Conservation (phyloP, 192 early-diverging fungal genomes). For the Backusella circina region DNA sequence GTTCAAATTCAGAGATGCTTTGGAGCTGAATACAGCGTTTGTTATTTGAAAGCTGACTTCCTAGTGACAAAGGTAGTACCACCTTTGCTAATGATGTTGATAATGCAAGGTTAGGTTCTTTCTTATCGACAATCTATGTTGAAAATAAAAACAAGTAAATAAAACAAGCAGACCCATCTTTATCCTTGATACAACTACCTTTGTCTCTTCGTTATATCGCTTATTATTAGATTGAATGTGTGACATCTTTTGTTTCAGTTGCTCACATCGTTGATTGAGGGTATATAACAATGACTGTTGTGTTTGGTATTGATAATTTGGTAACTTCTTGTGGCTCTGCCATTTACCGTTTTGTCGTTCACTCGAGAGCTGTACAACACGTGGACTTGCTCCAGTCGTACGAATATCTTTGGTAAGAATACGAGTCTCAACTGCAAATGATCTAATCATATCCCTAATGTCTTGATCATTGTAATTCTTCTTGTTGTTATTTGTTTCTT, state of each 20-base stretch:
- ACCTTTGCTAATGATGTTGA: slow-evolving; percentile 16
- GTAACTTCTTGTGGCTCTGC: slow-evolving; percentile 40
- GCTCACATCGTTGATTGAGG: slow-evolving; percentile 47
- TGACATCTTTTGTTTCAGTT: slow-evolving; percentile 32
- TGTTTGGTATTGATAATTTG: slow-evolving; percentile 52
- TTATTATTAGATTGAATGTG: background rate
- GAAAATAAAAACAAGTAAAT: background rate
- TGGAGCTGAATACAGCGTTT: slow-evolving; percentile 17
- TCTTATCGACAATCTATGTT: background rate
- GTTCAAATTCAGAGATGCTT: slow-evolving; percentile 22
- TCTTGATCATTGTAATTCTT: background rate
- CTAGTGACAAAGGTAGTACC: slow-evolving; percentile 1
- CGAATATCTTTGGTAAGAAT: slow-evolving; percentile 44
- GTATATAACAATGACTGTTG: slow-evolving; percentile 52
- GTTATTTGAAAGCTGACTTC: background rate
- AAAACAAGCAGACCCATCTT: background rate
- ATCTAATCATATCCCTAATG: slow-evolving; percentile 20
- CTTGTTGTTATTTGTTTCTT: background rate
- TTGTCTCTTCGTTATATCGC: background rate
- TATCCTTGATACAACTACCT: background rate
- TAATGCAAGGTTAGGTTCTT: background rate
- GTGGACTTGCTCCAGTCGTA: slow-evolving; percentile 41
- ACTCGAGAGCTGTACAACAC: slow-evolving; percentile 44
- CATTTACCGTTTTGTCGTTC: slow-evolving; percentile 28
- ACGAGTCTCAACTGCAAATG: slow-evolving; percentile 47